A percentile compares a stretch with the other conserved stretches of the same genome.
These are phyloP conservation scores for Parsonsia alboflavescens DNA, from an alignment of 257 asterid genomes.

Conservation along the genomic window DNA sequence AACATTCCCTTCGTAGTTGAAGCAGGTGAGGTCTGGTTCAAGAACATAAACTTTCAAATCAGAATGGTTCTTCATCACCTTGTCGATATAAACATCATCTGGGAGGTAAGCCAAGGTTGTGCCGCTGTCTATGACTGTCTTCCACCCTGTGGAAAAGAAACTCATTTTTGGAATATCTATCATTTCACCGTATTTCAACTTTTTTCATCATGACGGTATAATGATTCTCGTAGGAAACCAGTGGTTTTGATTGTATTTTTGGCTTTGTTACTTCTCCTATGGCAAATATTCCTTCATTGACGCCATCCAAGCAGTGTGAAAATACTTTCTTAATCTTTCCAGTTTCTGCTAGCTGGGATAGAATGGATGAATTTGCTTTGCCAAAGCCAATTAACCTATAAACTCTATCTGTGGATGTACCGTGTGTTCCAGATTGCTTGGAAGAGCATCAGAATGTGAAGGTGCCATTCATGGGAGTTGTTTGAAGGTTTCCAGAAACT, in stretches of 20 bases:
- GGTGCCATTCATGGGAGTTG: conserved; percentile 10
- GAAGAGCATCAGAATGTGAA: conserved; percentile 25
- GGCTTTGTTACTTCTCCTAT: conserved; percentile 25
- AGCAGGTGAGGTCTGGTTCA: conserved; percentile 19
- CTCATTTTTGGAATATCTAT: conserved; percentile 1
- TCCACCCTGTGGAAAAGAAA: conserved; percentile 11
- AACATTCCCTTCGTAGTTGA: conserved; percentile 7
- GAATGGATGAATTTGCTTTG: conserved; percentile 19
- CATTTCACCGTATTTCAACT: conserved; percentile 18
- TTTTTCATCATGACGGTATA: conserved; percentile 15
- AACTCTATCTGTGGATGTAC: conserved; percentile 24
- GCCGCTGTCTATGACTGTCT: conserved; percentile 28
- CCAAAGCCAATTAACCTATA: conserved; percentile 31
- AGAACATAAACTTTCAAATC: background rate
- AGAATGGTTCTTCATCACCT: conserved; percentile 6
- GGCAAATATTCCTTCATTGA: conserved; percentile 25
- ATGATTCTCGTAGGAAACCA: conserved; percentile 1
- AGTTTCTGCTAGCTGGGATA: conserved; percentile 17
- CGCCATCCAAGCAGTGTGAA: conserved; percentile 23
- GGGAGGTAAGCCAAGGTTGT: conserved; percentile 26
- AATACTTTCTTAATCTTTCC: conserved; percentile 14
- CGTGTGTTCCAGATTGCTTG: conserved; percentile 14
- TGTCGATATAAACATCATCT: conserved; percentile 7
- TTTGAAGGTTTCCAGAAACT: conserved; percentile 14
- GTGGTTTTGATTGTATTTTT: conserved; percentile 1